These are phyloP conservation scores for Closterium sp. DNA, from an alignment of 139 green algal genomes.

Conservation along the genomic window DNA sequence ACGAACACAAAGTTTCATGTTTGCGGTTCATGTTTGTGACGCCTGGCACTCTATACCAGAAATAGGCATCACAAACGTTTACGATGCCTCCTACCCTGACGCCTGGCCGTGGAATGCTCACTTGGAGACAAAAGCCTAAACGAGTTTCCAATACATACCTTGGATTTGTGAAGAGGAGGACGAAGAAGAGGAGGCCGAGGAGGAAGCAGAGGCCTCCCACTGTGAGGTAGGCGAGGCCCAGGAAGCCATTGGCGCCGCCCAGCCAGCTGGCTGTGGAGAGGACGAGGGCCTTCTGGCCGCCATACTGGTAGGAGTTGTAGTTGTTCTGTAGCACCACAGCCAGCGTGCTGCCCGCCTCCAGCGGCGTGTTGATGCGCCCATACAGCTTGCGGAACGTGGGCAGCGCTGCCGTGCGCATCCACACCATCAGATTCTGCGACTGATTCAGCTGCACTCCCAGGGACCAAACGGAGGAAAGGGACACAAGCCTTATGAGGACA, in stretches of 20 bases:
- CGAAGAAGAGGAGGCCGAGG: constrained; percentile 45
- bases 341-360: constrained; percentile 52
- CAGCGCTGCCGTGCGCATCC: constrained; percentile 82
- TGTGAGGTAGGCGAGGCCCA: constrained; percentile 67
- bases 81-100: no score
- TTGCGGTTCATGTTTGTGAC: no score
- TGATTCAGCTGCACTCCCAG: constrained; percentile 51
- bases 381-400: constrained; percentile 73
- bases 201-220: constrained; percentile 51
- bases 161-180: constrained; percentile 42
- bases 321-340: constrained; percentile 64
- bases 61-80: no score
- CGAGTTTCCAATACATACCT: not conserved
- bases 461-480: not conserved
- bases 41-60: no score
- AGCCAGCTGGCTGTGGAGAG: constrained; percentile 75
- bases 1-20: no score
- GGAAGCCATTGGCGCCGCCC: constrained; percentile 71
- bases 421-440: constrained; percentile 92
- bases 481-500: no score
- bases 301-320: constrained; percentile 76
- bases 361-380: constrained; percentile 59
- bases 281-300: constrained; percentile 56
- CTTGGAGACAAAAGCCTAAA: no score
- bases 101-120: no score